These are phyloP conservation scores for Ophiosphaerella korrae DNA, from an alignment of 2,329 filamentous ascomycete species.

Conservation along the genomic window DNA sequence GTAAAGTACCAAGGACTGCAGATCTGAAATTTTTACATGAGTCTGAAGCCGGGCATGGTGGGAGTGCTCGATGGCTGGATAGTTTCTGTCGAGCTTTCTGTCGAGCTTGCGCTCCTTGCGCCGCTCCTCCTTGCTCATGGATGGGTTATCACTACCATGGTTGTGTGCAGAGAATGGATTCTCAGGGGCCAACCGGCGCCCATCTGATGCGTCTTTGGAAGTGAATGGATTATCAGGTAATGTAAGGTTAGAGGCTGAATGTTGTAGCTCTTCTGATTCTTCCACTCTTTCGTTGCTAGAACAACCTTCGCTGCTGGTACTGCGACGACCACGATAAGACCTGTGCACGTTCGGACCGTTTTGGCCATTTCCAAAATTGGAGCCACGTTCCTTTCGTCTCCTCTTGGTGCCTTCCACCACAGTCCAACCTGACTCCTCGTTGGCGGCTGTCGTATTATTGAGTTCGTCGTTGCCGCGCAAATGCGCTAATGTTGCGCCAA, in stretches of 20 bases:
- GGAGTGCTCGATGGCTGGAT: conserved; percentile 56
- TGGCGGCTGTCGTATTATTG: conserved; percentile 11
- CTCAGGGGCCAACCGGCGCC: conserved; percentile 8
- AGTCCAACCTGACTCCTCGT: conserved; percentile 36
- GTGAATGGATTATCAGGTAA: conserved; percentile 22
- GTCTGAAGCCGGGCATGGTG: conserved; percentile 59
- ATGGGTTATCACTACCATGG: conserved; percentile 3
- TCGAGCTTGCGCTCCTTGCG: conserved; percentile 40
- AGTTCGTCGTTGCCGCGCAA: conserved; percentile 25
- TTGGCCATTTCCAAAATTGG: conserved; percentile 4
- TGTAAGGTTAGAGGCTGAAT: neutral
- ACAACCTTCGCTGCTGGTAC: conserved; percentile 1
- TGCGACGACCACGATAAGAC: conserved; percentile 8
- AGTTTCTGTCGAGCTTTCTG: conserved; percentile 37
- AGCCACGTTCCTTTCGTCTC: conserved; percentile 23
- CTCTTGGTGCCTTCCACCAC: conserved; percentile 31
- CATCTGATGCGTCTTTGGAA: conserved; percentile 12
- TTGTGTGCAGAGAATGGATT: conserved; percentile 27
- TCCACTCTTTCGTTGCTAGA: neutral
- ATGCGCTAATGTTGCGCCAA: conserved; percentile 38
- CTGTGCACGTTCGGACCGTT: conserved; percentile 6
- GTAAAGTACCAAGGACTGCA: conserved; percentile 64
- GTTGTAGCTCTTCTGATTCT: neutral
- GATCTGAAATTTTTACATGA: conserved; percentile 62
- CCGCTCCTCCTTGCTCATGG: conserved; percentile 25